Evolutionary conservation across 345 rosid genomes (phyloP).

Genomic region (Jatropha curcas): DNA sequence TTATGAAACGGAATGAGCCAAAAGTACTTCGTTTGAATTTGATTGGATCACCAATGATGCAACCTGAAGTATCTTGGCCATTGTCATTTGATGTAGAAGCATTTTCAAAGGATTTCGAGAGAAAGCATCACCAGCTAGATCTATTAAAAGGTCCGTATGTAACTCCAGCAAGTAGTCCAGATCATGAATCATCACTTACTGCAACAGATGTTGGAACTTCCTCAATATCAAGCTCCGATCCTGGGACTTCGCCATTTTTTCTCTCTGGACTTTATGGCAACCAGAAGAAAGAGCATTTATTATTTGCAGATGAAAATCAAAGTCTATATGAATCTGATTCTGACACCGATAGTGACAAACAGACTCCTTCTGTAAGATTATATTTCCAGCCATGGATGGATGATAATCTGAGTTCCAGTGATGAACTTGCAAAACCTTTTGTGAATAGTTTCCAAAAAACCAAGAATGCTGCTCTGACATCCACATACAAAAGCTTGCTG

Average conservation of each 20-base stretch:
- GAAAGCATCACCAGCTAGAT: constrained; percentile 35
- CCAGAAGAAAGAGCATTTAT: constrained; percentile 62
- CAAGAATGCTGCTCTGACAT: constrained; percentile 38
- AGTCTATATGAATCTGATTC: constrained; percentile 61
- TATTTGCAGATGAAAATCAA: constrained; percentile 49
- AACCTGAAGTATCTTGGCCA: constrained; percentile 38
- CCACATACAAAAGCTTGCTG: constrained; percentile 40
- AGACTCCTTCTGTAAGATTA: constrained; percentile 7
- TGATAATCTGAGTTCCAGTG: constrained; percentile 42
- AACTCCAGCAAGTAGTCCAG: constrained; percentile 94
- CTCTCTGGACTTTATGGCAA: constrained; percentile 53
- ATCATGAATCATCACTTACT: constrained; percentile 83
- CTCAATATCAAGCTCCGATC: constrained; percentile 85
- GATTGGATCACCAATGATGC: constrained; percentile 56
- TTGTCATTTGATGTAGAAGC: constrained; percentile 47
- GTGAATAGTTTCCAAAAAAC: constrained; percentile 9
- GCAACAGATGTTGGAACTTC: constrained; percentile 89
- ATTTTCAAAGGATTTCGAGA: constrained; percentile 33
- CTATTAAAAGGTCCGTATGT: constrained; percentile 40
- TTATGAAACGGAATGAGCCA: constrained; percentile 79
- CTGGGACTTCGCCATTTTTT: constrained; percentile 83
- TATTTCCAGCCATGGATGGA: constrained; percentile 58
- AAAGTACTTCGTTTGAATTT: constrained; percentile 93
- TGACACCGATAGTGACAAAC: constrained; percentile 66
- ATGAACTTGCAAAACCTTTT: constrained; percentile 13